Base-by-base conservation (phyloP, 768 basidiomycete genomes). In the Coprinopsis marcescibilis region DNA sequence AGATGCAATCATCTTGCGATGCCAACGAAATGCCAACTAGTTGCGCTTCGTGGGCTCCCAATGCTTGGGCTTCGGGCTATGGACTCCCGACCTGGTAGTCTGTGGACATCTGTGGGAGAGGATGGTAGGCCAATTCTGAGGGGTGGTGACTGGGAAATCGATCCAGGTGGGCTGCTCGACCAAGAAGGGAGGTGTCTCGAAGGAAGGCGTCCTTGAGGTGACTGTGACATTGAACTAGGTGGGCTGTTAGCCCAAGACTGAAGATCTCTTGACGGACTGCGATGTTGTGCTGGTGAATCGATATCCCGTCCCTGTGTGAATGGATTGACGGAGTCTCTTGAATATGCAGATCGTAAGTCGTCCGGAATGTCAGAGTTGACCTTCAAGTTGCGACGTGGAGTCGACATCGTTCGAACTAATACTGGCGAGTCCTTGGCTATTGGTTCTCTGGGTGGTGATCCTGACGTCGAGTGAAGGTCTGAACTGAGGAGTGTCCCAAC, bases 321-420 rank as follows among this genome's bases (percentile, higher is more conserved):
- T 3, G 53, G 57, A 45, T 57, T 60, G 12, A 60, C 48, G 2
- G 64, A 64, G 29, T 56, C 60, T 7, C 56, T 52, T 3, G 65
- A 61, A n/a, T 60, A 55, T 3, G 57, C 45, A 47, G 29, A 58
- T 63, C 11, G 54, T 50, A 29, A 66, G 62, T 17, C 48, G 25
- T 43, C 48, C 5, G 48, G 48, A 19, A 49, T 44, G 19, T 49
- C 48, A 32, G 48, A 49, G 26, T 49, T 49, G 11, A 49, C 48
- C 33, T 44, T 44, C 17, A 49, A 27, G 17, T 11, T 23, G 24
- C 48, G 33, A 8, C 48, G 41, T 4, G 41, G 41, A 26, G 27
- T 27, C 26, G 39, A 21, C 23, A 24, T 12, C 15, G 39, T 43
- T n/a, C n/a, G n/a, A n/a, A n/a, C n/a, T n/a, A n/a, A n/a, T n/a